phyloP scores from a whole-genome alignment of 2,329 filamentous ascomycete genomes.

The Zarea fungicola region DNA sequence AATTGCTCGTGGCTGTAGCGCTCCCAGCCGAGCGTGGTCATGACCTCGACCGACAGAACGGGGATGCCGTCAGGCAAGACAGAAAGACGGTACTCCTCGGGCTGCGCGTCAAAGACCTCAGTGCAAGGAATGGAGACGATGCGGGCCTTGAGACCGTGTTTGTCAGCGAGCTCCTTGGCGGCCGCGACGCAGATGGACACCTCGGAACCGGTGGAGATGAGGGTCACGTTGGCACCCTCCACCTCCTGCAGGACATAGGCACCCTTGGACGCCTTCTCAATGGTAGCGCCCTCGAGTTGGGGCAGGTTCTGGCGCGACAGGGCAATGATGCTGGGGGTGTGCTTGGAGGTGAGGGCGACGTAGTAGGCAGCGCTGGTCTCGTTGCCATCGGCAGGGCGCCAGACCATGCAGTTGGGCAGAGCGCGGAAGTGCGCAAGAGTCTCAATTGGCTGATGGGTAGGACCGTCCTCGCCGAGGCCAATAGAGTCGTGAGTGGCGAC shows the following conservation, averaged over 20 bases:
- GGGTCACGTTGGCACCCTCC: slow-evolving; percentile 76
- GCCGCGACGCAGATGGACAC: slow-evolving; percentile 91
- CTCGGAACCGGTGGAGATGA: slow-evolving; percentile 94
- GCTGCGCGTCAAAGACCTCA: slow-evolving; percentile 91
- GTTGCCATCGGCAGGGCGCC: slow-evolving; percentile 97
- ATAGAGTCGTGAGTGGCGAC: slow-evolving; percentile 98
- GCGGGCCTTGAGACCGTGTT: slow-evolving; percentile 81
- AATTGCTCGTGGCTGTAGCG: slow-evolving; percentile 99
- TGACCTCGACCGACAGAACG: slow-evolving; percentile 88
- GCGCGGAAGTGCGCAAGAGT: slow-evolving; percentile 97
- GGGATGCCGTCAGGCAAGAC: slow-evolving; percentile 93
- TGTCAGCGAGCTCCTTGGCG: slow-evolving; percentile 83
- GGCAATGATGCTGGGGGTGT: slow-evolving; percentile 88
- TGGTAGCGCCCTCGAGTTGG: slow-evolving; percentile 88
- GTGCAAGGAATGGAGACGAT: slow-evolving; percentile 95
- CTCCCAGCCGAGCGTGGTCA: slow-evolving; percentile 98
- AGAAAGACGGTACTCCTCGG: slow-evolving; percentile 90
- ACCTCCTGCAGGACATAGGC: slow-evolving; percentile 87
- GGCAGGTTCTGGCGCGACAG: slow-evolving; percentile 97
- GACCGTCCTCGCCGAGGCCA: slow-evolving; percentile 96
- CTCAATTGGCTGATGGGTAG: slow-evolving; percentile 98
- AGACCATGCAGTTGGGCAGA: slow-evolving; percentile 98
- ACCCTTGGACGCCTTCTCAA: slow-evolving; percentile 89
- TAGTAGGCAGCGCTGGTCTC: slow-evolving; percentile 98
- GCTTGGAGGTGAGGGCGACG: slow-evolving; percentile 80